Conservation (phyloP, 371 early-diverging fungal genomes). For the Rhizomucor miehei region DNA sequence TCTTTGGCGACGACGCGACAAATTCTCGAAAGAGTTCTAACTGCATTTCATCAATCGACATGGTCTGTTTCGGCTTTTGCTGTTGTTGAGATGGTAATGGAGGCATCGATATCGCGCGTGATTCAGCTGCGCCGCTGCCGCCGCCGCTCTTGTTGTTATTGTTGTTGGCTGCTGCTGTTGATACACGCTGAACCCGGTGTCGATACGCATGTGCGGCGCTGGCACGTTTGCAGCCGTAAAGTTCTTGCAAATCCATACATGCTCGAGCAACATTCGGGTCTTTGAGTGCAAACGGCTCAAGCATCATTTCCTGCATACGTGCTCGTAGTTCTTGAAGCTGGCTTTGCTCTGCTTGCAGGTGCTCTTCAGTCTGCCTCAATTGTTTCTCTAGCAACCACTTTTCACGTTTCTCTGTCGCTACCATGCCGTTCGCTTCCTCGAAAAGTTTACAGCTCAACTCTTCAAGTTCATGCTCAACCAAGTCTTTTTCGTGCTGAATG, state of each 20-base stretch:
- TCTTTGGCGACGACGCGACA: conserved; percentile 52
- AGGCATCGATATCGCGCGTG: conserved; percentile 20
- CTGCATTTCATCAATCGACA: conserved; percentile 61
- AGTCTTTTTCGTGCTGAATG: conserved; percentile 65
- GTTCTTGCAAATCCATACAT: conserved; percentile 17
- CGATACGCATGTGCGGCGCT: conserved; percentile 20
- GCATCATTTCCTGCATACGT: conserved; percentile 14
- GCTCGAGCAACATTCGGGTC: conserved; percentile 16
- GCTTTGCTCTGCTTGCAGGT: conserved; percentile 61
- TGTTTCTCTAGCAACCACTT: conserved; percentile 52
- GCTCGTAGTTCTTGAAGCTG: conserved; percentile 74
- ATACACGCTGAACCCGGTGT: conserved; percentile 13
- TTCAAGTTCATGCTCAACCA: conserved; percentile 77
- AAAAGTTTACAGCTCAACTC: conserved; percentile 73
- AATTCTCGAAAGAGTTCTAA: conserved; percentile 80
- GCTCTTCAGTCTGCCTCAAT: conserved; percentile 55
- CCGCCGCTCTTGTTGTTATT: conserved; percentile 7
- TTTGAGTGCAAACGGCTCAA: not conserved
- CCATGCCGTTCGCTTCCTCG: conserved; percentile 81
- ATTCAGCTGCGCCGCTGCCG: not conserved
- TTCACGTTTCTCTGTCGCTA: conserved; percentile 71
- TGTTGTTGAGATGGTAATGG: conserved; percentile 20
- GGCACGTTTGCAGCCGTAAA: conserved; percentile 30
- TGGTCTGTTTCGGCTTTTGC: conserved; percentile 6
- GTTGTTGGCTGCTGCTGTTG: conserved; percentile 6